Conservation (phyloP, 805 yeast species). For the Priceomyces medius region DNA sequence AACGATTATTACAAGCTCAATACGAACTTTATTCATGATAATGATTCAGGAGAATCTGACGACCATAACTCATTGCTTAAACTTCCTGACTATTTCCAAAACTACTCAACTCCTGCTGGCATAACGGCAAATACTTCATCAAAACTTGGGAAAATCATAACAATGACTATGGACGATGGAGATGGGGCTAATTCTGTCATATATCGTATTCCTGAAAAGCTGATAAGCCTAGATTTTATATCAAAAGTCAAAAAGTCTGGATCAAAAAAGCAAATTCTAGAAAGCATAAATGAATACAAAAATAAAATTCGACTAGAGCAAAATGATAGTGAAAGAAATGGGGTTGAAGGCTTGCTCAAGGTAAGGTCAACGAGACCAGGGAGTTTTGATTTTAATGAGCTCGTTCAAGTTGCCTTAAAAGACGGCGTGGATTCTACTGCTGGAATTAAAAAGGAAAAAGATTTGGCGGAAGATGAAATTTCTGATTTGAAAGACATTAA, state of each 20-base stretch:
- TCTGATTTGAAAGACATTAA: slow-evolving; percentile 55
- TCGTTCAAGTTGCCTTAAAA: slow-evolving; percentile 42
- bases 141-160: slow-evolving; percentile 17
- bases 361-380: slow-evolving; percentile 31
- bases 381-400: slow-evolving; percentile 45
- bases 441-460: slow-evolving; percentile 11
- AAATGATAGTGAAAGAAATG: slow-evolving; percentile 16
- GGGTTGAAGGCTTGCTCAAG: slow-evolving; percentile 26
- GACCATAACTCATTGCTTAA: slow-evolving; percentile 16
- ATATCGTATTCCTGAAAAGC: slow-evolving; percentile 65
- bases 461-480: slow-evolving; percentile 35
- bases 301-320: slow-evolving; percentile 13
- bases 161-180: slow-evolving; percentile 16
- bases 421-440: slow-evolving; percentile 6
- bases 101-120: slow-evolving; percentile 17
- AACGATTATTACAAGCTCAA: slow-evolving; percentile 19
- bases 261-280: slow-evolving; percentile 24
- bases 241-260: slow-evolving; percentile 47
- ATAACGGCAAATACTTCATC: slow-evolving; percentile 20
- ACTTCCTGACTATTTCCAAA: slow-evolving; percentile 31
- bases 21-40: slow-evolving; percentile 7
- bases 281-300: slow-evolving; percentile 26
- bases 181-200: slow-evolving; percentile 43
- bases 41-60: slow-evolving; percentile 9
- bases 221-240: slow-evolving; percentile 67